Percentiles rank a stretch among this genome's conserved stretches.
Evolutionary conservation across 208 protist genomes (phyloP).

Genomic region (Trypanosoma conorhini): DNA sequence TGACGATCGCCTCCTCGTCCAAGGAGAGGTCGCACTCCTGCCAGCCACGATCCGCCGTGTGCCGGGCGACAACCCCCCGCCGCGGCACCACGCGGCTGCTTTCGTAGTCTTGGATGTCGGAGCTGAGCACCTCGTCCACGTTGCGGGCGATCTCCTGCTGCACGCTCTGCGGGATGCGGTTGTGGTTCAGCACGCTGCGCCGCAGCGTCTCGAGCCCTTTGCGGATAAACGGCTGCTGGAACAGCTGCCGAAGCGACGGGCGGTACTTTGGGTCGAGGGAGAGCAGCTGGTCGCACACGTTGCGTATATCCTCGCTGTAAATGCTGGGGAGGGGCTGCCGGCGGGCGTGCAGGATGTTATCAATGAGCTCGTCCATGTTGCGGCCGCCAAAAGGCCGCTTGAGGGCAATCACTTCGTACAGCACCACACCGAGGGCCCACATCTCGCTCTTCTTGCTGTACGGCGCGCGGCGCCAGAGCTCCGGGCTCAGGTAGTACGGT

Average conservation of each 20-base stretch:
- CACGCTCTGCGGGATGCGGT: slow-evolving; percentile 55
- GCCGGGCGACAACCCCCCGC: slow-evolving; percentile 54
- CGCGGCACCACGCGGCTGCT: slow-evolving; percentile 36
- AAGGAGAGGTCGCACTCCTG: slow-evolving; percentile 78
- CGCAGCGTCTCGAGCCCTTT: slow-evolving; percentile 65
- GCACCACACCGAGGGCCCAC: slow-evolving; percentile 88
- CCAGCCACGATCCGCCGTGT: slow-evolving; percentile 77
- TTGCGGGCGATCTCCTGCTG: slow-evolving; percentile 59
- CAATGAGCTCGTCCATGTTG: slow-evolving; percentile 89
- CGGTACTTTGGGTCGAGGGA: slow-evolving; percentile 58
- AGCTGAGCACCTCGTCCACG: slow-evolving; percentile 58
- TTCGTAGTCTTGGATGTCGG: slow-evolving; percentile 38
- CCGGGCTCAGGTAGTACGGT: slow-evolving; percentile 93
- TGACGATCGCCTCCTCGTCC: slow-evolving; percentile 41
- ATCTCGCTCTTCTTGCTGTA: slow-evolving; percentile 95
- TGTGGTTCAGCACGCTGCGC: slow-evolving; percentile 76
- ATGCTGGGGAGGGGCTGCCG: slow-evolving; percentile 44
- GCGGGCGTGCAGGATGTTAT: slow-evolving; percentile 74
- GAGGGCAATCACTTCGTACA: slow-evolving; percentile 87
- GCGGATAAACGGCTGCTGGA: slow-evolving; percentile 70
- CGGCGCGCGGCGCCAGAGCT: slow-evolving; percentile 89
- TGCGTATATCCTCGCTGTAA: slow-evolving; percentile 50
- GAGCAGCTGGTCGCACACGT: slow-evolving; percentile 62
- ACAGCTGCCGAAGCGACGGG: slow-evolving; percentile 63
- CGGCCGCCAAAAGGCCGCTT: slow-evolving; percentile 80